Base-by-base conservation (phyloP, 2,329 filamentous ascomycete genomes). In the Xylaria sp. region DNA sequence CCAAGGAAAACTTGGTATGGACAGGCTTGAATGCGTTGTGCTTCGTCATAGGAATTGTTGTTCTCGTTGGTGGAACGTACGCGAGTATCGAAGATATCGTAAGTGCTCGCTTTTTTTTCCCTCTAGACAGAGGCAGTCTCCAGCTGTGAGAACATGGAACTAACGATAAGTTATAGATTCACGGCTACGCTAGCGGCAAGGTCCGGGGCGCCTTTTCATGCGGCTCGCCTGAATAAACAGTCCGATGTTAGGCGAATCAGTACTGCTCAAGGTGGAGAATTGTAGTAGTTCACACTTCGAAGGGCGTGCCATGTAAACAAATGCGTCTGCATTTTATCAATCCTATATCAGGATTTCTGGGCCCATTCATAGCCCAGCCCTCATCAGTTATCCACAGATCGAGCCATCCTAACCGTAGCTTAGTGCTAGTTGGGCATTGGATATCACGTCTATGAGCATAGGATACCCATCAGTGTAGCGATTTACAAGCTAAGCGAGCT, bases 61-160 rank as follows among this genome's bases (percentile, higher is more conserved):
- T 78, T 6, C 66, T 80, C 9, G 77, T 79, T 28, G 76, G 77
- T 28, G 78, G 78, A 57, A 79, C 77, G 37, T 80, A 80, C 64
- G 72, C 77, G 5, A 77, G 75, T 59, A 75, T 80, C 52, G 73
- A 69, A 39, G 78, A 80, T 70, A 79, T 80, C 59, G 78, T 79
- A 74, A 78, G 78, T 76, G 8, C 37, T 37, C 23, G 1, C 10
- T 7, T 10, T 28, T 1, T 3, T 28, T 28, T 3, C 28, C 28
- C 28, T 28, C 5, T 41, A 10, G 18, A n/a, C 20, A 58, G 37
- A 48, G 18, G 18, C 18, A 59, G 15, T 28, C 18, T 9, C 9
- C 20, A 8, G 25, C 28, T 9, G 15, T 52, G 18, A 25, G 37
- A 3, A 62, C n/a, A 46, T 5, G 31, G 12, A 25, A 31, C 67